Conservation (phyloP, 257 asterid species). For the Craterostigma plantagineum region DNA sequence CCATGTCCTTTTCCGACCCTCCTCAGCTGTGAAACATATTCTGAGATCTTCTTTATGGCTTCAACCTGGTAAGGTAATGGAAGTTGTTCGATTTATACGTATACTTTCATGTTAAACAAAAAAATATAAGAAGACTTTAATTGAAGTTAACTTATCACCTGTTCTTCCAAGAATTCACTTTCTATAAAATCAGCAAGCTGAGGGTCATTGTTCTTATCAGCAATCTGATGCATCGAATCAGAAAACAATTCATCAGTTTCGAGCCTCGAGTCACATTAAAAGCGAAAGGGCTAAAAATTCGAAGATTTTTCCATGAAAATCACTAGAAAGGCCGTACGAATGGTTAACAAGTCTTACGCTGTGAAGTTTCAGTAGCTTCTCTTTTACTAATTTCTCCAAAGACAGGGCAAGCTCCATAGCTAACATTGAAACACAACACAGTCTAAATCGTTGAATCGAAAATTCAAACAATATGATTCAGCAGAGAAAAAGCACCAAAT, state of each 20-base stretch:
- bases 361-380: constrained; percentile 9
- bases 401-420: constrained; percentile 10
- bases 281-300: not conserved
- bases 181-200: constrained; percentile 51
- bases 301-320: too few relatives aligned
- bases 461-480: not conserved
- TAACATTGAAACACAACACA: not conserved
- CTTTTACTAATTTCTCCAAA: constrained; percentile 10
- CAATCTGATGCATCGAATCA: constrained; percentile 31
- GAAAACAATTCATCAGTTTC: not conserved
- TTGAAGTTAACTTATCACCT: constrained; percentile 13
- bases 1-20: constrained; percentile 91
- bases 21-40: constrained; percentile 62
- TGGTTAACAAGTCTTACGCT: constrained; percentile 2
- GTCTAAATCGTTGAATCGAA: not conserved
- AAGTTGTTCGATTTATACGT: too few relatives aligned
- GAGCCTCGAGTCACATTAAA: not conserved
- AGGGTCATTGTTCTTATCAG: constrained; percentile 39
- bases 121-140: too few relatives aligned
- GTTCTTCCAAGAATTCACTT: constrained; percentile 33
- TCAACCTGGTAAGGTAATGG: constrained; percentile 33
- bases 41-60: constrained; percentile 55
- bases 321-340: too few relatives aligned
- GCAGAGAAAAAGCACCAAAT: not conserved
- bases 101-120: too few relatives aligned